Evolutionary conservation across 2,329 filamentous ascomycete genomes (phyloP).

Genomic region (Tolypocladium pustulatum): DNA sequence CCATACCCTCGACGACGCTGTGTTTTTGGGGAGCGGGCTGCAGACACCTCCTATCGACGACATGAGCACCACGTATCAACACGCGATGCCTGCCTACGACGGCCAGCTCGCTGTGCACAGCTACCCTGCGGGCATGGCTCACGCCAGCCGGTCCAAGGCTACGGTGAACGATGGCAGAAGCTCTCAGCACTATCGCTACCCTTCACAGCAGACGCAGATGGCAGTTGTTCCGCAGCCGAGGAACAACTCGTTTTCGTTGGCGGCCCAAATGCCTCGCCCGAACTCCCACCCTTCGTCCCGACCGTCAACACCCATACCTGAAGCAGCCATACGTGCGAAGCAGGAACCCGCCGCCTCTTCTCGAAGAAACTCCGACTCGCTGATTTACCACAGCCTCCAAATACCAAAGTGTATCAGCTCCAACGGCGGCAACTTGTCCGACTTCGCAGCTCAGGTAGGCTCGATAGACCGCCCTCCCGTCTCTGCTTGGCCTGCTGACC

Average conservation of each 20-base stretch:
- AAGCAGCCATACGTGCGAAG: slow-evolving; percentile 14
- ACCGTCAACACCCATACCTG: slow-evolving; percentile 26
- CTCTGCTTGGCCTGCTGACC: neutral
- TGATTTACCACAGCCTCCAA: slow-evolving; percentile 52
- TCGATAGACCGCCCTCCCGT: neutral
- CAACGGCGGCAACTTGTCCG: slow-evolving; percentile 64
- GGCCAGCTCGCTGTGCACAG: slow-evolving; percentile 28
- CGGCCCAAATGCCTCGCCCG: slow-evolving; percentile 3
- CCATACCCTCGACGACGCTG: slow-evolving; percentile 9
- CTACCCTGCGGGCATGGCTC: slow-evolving; percentile 24
- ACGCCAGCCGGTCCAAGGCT: slow-evolving; percentile 20
- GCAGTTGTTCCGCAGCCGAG: slow-evolving; percentile 6
- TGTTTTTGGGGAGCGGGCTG: slow-evolving; percentile 26
- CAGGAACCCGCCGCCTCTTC: slow-evolving; percentile 21
- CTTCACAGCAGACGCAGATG: slow-evolving; percentile 13
- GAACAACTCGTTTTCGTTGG: slow-evolving; percentile 4
- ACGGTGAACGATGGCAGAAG: slow-evolving; percentile 21
- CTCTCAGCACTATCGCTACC: slow-evolving; percentile 20
- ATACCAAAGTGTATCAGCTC: slow-evolving; percentile 68
- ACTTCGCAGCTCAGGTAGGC: slow-evolving; percentile 72
- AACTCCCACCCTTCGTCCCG: slow-evolving; percentile 22
- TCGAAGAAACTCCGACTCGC: slow-evolving; percentile 28
- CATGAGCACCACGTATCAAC: slow-evolving; percentile 43
- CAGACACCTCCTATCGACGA: slow-evolving; percentile 40
- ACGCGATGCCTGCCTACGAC: slow-evolving; percentile 35